A percentile compares a stretch with the other conserved stretches of the same genome.
Evolutionary conservation across 257 asterid species (phyloP).

Genomic region (Nicotiana noctiflora): DNA sequence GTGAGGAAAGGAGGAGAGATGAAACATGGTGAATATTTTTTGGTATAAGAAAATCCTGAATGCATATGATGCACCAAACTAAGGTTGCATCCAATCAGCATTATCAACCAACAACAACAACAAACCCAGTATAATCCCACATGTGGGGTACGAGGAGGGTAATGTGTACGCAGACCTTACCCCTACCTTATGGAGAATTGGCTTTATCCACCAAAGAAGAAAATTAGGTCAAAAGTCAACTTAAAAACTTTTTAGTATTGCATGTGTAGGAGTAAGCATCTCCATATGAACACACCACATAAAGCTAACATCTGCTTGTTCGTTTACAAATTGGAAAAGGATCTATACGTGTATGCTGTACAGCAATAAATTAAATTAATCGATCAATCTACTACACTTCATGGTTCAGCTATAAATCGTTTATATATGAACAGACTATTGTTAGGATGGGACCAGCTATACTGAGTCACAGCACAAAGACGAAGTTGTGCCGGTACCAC

Average conservation of each 20-base stretch:
- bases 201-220: neutral
- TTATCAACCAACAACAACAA: no score
- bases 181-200: no score
- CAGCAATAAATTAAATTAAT: neutral
- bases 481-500: neutral
- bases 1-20: neutral
- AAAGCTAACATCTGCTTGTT: neutral
- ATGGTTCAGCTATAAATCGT: neutral
- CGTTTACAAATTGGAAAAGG: neutral
- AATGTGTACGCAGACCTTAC: no score
- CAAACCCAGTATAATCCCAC: no score
- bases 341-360: neutral
- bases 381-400: neutral
- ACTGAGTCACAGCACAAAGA: neutral
- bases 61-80: neutral
- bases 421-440: neutral
- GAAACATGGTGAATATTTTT: neutral
- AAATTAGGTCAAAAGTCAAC: neutral
- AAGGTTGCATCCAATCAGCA: neutral
- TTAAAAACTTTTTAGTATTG: neutral
- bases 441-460: neutral
- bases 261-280: neutral
- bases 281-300: neutral
- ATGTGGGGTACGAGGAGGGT: no score
- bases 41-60: neutral